Evolutionary conservation across 2,329 filamentous ascomycete genomes (phyloP).

Genomic region (Penicillium psychrosexuale): DNA sequence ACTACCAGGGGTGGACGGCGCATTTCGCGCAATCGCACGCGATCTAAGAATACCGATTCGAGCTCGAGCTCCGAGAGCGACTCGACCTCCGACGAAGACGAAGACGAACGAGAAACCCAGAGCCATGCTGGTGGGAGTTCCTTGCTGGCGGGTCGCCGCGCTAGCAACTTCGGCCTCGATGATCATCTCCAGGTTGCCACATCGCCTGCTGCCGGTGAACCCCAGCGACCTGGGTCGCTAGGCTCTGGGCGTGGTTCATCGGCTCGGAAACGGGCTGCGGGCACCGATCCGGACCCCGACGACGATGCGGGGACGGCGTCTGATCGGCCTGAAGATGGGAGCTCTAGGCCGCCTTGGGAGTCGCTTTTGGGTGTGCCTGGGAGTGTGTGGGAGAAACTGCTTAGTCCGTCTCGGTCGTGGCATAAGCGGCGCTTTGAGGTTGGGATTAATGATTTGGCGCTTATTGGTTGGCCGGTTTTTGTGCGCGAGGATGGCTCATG

Average conservation of each 20-base stretch:
- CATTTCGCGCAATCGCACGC: constrained; percentile 32
- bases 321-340: constrained; percentile 30
- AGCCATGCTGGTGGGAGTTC: constrained; percentile 24
- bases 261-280: constrained; percentile 27
- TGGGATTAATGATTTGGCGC: constrained; percentile 73
- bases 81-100: constrained; percentile 42
- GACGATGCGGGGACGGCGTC: constrained; percentile 31
- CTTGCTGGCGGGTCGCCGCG: constrained; percentile 24
- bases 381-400: constrained; percentile 73
- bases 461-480: constrained; percentile 79
- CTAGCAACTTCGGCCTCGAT: constrained; percentile 36
- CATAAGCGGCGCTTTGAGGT: constrained; percentile 82
- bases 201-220: constrained; percentile 29
- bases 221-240: constrained; percentile 34
- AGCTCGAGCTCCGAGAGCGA: constrained; percentile 40
- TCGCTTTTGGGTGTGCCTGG: constrained; percentile 69
- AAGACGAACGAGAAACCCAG: constrained; percentile 28
- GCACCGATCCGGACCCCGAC: constrained; percentile 35
- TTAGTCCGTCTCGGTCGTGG: constrained; percentile 71
- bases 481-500: constrained; percentile 74
- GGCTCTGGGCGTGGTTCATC: constrained; percentile 31
- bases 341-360: constrained; percentile 46
- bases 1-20: constrained; percentile 34
- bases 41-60: constrained; percentile 37
- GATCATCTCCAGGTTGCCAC: constrained; percentile 27